Conservation (phyloP, 768 basidiomycete species). For the Lactarius tabidus region DNA sequence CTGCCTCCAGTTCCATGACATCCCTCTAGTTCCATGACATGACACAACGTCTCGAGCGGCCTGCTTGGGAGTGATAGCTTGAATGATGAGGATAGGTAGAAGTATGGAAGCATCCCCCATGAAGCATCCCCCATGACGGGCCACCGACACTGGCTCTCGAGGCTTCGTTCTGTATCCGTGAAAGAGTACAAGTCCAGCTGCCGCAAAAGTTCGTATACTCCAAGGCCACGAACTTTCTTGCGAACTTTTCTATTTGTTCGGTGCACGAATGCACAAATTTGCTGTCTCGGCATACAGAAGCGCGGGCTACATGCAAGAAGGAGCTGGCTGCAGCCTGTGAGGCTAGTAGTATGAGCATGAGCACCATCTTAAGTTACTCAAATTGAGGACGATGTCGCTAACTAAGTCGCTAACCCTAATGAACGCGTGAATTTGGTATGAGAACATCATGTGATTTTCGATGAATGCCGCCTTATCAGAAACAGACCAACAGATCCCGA, state of each 20-base stretch:
- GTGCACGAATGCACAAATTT: neutral
- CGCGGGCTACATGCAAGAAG: neutral
- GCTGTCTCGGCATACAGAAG: neutral
- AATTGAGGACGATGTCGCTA: neutral
- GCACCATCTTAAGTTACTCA: neutral
- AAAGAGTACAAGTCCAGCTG: neutral
- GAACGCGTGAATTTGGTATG: neutral
- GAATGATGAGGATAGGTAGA: neutral
- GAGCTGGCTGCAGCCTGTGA: neutral
- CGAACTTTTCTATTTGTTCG: neutral
- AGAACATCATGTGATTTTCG: neutral
- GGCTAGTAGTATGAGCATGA: too few relatives aligned
- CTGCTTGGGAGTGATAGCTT: neutral
- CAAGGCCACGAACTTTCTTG: too few relatives aligned
- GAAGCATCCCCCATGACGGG: neutral
- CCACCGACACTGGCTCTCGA: neutral
- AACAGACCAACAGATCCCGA: neutral
- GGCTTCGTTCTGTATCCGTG: neutral
- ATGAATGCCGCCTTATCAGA: neutral
- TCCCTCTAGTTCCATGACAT: too few relatives aligned
- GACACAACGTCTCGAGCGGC: neutral
- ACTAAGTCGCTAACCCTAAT: neutral
- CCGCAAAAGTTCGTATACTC: neutral
- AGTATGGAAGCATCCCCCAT: neutral
- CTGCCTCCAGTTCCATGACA: neutral